Evolutionary conservation across 2,329 filamentous ascomycete genomes (phyloP).

Genomic region (Colletotrichum sp.): DNA sequence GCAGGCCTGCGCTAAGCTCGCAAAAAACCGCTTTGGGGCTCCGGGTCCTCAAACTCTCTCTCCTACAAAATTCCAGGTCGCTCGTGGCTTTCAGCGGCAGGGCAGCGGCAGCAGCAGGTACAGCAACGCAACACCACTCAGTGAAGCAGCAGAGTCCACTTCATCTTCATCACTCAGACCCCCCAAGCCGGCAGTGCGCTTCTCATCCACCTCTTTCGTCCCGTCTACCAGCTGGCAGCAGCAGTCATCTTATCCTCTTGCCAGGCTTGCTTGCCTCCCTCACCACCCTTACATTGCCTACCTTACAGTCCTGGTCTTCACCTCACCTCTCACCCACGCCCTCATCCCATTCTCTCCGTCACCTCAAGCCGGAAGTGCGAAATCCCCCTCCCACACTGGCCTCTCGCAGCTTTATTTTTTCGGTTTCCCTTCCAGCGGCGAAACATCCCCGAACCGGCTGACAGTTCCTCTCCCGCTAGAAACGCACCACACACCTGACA

Average conservation of each 20-base stretch:
- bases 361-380: background rate
- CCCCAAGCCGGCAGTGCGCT: background rate
- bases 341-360: background rate
- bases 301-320: background rate
- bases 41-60: conserved; percentile 2
- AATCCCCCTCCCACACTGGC: background rate
- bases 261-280: background rate
- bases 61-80: conserved; percentile 17
- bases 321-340: background rate
- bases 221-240: background rate
- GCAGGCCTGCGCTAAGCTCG: conserved; percentile 29
- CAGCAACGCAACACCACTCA: background rate
- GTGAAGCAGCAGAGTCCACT: background rate
- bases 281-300: background rate
- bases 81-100: background rate
- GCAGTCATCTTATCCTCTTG: background rate
- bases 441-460: conserved; percentile 7
- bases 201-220: background rate
- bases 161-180: background rate
- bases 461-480: conserved; percentile 4
- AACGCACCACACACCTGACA: background rate
- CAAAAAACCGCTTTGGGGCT: conserved; percentile 30
- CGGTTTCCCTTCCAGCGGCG: background rate
- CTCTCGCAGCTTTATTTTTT: background rate
- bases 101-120: background rate